Base-by-base conservation (phyloP, 2,329 filamentous ascomycete genomes). In the Diaporthe sp. region DNA sequence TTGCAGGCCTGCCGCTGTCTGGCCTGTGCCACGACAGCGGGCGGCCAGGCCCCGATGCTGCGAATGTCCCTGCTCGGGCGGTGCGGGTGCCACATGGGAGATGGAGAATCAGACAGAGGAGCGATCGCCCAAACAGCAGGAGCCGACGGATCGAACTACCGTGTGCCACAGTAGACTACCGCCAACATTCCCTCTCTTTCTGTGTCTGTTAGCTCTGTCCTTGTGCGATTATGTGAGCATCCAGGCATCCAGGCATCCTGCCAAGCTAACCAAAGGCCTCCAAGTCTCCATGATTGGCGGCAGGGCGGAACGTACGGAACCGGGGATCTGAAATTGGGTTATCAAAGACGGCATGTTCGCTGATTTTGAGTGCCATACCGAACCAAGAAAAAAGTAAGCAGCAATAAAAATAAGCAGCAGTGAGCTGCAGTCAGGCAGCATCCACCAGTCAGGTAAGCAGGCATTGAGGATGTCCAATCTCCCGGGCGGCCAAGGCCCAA, bases 21-120 rank as follows among this genome's bases (percentile, higher is more conserved):
- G 63, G 63, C 63, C 63, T 68, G 63, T 68, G 63, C 63, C 63
- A 68, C 63, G 63, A 68, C 63, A 68, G 47, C 32, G 47, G 63
- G 22, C 35, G 35, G 44, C 22, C 39, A 47, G 59, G 59, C 39
- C 59, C 59, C 39, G 59, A 47, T 68, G 63, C 63, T 37, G 47
- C 63, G 63, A 39, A 68, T 53, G 63, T 53, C 63, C 63, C 63
- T 68, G 63, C 63, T 68, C 63, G 47, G 7, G 6, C 12, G 44
- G 47, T 25, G 44, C 39, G 30, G 63, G 27, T 51, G 63, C 44
- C 63, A 66, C 44, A 66, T 66, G 63, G 63, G 44, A n/a, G 42
- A 51, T 51, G 44, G 63, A 51, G 30, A 66, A 51, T 13, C n/a
- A 37, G 63, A 50, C 61, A 47, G 22, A 66, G 15, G 22, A 25